Evolutionary conservation across 306 rosid genomes (phyloP), one percentile per base, ranked within the genome.

Genomic region (Prunus mira): DNA sequence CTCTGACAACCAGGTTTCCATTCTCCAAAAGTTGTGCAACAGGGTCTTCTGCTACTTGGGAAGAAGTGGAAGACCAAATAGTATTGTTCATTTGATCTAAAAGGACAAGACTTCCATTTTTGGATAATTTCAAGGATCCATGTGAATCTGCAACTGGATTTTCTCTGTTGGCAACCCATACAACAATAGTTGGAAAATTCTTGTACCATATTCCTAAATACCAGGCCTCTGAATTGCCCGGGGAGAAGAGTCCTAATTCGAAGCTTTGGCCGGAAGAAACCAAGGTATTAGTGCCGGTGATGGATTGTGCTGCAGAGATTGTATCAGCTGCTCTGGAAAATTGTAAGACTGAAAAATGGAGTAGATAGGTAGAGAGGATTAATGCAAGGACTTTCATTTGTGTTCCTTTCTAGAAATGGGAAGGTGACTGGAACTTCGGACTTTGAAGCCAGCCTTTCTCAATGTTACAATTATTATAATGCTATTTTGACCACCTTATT

Each of bases 1-100:
- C 75, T 65, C 25, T 65, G 52, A 83, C 84, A 65, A 81, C 76
- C 65, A 86, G 76, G 64, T 86, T 86, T 50, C 87, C 84, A 13
- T 61, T 47, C 4, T 83, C 82, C 80, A 86, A 78, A 34, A 86
- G 76, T 58, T 67, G 74, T 18, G 71, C 45, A 72, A 76, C 19
- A 27, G 85, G 89, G 1, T 47, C 73, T 46, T 38, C 62, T 7
- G 34, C 67, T 11, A 9, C 28, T 22, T 13, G 45, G n/a, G 72
- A 45, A 13, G 72, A 24, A 12, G 5, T 22, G 32, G 72, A 45
- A 15, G 72, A 67, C 72, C 72, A 67, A 45, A 67, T 46, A 22
- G 72, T 67, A 11, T 45, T 46, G 18, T 67, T 67, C 72, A 67
- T 67, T 13, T 24, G 38, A 22, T 67, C 72, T 46, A 46, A 67